Evolutionary conservation across 2,329 filamentous ascomycete genomes (phyloP), one percentile per base, ranked within the genome.

Genomic region (Verticillium longisporum): DNA sequence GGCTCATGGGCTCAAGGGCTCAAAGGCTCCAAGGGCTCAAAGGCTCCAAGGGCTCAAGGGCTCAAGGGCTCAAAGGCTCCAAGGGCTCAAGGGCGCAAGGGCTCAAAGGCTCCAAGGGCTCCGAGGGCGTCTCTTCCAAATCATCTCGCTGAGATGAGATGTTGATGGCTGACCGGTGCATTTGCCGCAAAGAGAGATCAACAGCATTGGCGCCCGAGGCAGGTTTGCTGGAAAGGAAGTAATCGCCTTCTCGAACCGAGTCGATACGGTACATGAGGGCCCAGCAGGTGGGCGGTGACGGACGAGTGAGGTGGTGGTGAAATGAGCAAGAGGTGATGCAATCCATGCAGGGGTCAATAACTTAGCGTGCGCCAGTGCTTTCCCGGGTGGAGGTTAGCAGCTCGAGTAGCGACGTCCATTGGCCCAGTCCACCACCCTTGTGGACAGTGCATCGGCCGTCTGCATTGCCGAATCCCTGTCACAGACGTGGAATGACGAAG

Each of bases 271-370:
- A 13, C 54, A 38, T n/a, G n/a, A 50, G 31, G 26, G 37, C 26
- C 36, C 26, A 45, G 56, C 56, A 58, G 45, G 50, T 54, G 55
- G 34, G 38, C n/a, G 38, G 41, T 50, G 41, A 50, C 41, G 10
- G 41, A 9, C 41, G 18, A 21, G n/a, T n/a, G 41, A 50, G 41
- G 41, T 21, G 41, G 56, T 45, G 26, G 38, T 26, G 41, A 57
- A 50, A 54, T 56, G 60, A 62, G 62, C 57, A 41, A 41, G 59
- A 60, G 59, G 63, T 65, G 63, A 65, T 65, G 63, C 63, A 65
- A 65, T 65, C 56, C 41, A 63, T 64, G 58, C 63, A 65, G 63
- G 63, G 63, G 63, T 62, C 36, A 7, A 6, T 7, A 5, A 9
- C 7, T 18, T 58, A 41, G 41, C 37, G 38, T 45, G 56, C 2